A percentile compares a stretch with the other conserved stretches of the same genome.
Conservation (phyloP, 345 rosid species). For the Capsella bursapastoris region DNA sequence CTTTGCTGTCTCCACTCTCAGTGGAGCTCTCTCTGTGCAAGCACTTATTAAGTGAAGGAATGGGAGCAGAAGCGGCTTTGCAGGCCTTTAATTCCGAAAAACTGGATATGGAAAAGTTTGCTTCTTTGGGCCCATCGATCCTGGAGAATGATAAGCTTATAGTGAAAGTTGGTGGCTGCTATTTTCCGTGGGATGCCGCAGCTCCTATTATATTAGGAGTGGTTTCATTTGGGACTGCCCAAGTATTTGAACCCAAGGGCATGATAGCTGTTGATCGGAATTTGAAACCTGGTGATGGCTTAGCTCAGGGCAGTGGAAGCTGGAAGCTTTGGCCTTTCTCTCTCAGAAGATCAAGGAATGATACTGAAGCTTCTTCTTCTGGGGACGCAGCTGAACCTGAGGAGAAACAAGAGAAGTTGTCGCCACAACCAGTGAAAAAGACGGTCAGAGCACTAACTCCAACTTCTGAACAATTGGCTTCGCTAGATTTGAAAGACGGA, state of each 20-base stretch:
- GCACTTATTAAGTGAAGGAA: constrained; percentile 61
- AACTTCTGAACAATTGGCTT: constrained; percentile 86
- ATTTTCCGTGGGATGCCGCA: constrained; percentile 72
- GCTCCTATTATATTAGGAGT: constrained; percentile 60
- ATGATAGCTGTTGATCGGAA: constrained; percentile 58
- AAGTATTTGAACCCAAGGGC: constrained; percentile 58
- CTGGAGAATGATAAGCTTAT: constrained; percentile 64
- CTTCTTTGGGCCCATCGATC: constrained; percentile 55
- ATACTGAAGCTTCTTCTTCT: constrained; percentile 47
- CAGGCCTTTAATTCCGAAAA: constrained; percentile 64
- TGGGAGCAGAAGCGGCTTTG: constrained; percentile 72
- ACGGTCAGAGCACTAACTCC: constrained; percentile 65
- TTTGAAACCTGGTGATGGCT: constrained; percentile 52
- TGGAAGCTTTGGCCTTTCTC: constrained; percentile 95
- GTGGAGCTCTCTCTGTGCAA: constrained; percentile 75
- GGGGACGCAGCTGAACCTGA: constrained; percentile 43
- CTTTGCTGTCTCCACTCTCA: constrained; percentile 38
- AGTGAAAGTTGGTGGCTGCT: constrained; percentile 52
- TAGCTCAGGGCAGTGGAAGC: constrained; percentile 56
- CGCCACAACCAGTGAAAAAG: constrained; percentile 54
- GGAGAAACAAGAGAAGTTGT: constrained; percentile 43
- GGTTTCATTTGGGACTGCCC: constrained; percentile 55
- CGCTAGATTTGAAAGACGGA: constrained; percentile 80
- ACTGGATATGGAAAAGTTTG: constrained; percentile 53
- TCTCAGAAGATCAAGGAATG: constrained; percentile 51